Evolutionary conservation across 495 filamentous ascomycete genomes (phyloP), one percentile per base, ranked within the genome.

Genomic region (Trichoderma erinaceum): DNA sequence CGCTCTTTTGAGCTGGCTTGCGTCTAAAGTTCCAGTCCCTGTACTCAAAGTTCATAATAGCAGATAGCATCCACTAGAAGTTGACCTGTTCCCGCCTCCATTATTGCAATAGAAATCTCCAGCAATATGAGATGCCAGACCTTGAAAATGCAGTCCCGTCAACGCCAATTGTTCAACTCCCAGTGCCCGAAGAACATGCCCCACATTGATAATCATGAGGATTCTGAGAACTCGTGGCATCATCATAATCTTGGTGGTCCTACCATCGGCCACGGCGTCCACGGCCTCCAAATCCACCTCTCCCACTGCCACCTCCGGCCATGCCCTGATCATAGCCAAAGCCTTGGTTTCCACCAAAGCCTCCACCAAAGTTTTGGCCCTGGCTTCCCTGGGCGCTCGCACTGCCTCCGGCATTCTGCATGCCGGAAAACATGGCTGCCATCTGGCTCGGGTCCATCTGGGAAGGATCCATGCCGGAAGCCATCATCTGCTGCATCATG

Each of bases 401-500:
- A 21, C 69, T 74, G 38, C 79, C 79, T 41, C 73, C 76, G 12
- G 73, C 41, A 66, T 75, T 73, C 68, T 80, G 79, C 81, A 82
- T 82, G 35, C 74, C 77, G 0, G 77, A 76, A 72, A 77, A 86
- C 85, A 85, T 86, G 69, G 75, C 79, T 32, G 71, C 73, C 80
- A 79, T 80, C 61, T 74, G 70, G 48, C 73, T 73, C 35, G 85
- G 86, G 70, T 91, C 90, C 88, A 96, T 92, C 73, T 91, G 85
- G 23, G 83, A 85, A 12, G 89, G 89, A 76, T 97, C 92, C 75
- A 95, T 84, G n/a, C 93, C 92, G 41, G 85, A 84, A 21, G 87
- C 83, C 82, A 92, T 92, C 89, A 96, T 92, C 71, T 87, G 83
- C 70, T 87, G 82, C 80, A 94, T 86, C 89, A 93, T 92, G 27